Evolutionary conservation across 306 rosid species (phyloP).

Genomic region (Gynostemma pentaphyllum): DNA sequence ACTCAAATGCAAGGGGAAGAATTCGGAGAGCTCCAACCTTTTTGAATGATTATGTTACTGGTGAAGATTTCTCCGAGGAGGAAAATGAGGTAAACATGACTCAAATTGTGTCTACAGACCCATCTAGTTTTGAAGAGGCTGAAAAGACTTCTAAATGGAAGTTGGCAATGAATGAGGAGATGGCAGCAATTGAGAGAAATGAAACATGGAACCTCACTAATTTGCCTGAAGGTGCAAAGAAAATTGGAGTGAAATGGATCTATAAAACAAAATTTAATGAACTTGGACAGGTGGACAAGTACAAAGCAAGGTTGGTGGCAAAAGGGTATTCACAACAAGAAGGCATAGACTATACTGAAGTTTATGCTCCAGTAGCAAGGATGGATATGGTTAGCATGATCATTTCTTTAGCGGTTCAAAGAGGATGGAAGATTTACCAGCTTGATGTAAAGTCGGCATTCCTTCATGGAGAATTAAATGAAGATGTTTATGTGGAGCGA

Average conservation of each 20-base stretch:
- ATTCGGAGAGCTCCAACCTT: too few relatives aligned
- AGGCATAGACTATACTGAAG: background rate
- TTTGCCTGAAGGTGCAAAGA: background rate
- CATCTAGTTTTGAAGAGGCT: background rate
- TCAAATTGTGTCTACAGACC: background rate
- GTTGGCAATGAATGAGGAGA: background rate
- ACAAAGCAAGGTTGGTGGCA: background rate
- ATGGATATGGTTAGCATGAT: background rate
- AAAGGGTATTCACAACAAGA: background rate
- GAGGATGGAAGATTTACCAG: background rate
- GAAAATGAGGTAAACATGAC: background rate
- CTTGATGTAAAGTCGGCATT: background rate
- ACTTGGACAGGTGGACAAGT: background rate
- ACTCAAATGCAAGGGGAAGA: too few relatives aligned
- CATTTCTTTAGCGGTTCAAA: background rate
- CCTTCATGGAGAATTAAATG: conserved; percentile 3
- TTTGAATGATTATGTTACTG: background rate
- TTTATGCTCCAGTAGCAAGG: background rate
- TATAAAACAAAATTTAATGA: background rate
- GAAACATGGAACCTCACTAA: background rate
- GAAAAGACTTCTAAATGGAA: background rate
- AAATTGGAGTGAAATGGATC: too few relatives aligned
- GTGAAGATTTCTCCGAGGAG: background rate
- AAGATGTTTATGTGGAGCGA: background rate
- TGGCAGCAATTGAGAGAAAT: background rate